Conservation (phyloP, 2,329 filamentous ascomycete genomes). For the Lachnellula occidentalis region DNA sequence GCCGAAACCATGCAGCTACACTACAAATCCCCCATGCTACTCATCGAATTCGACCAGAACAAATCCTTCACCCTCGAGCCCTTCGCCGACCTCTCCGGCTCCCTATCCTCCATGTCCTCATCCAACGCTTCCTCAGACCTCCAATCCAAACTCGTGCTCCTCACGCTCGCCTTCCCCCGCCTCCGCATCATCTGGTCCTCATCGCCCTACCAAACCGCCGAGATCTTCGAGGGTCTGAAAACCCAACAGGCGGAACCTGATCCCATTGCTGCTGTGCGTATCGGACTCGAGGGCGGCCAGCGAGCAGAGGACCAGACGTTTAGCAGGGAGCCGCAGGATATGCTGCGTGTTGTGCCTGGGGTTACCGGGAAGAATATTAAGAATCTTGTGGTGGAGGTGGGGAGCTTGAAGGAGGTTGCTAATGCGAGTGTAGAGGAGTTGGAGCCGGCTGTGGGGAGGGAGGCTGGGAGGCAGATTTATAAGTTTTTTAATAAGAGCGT, state of each 20-base stretch:
- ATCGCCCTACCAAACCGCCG: constrained; percentile 90
- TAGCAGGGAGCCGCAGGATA: constrained; percentile 82
- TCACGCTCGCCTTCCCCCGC: constrained; percentile 86
- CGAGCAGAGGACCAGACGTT: constrained; percentile 65
- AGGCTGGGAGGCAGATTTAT: constrained; percentile 69
- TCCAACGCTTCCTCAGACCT: constrained; percentile 64
- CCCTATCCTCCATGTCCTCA: constrained; percentile 56
- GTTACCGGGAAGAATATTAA: constrained; percentile 74
- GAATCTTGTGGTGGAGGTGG: constrained; percentile 64
- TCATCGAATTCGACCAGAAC: constrained; percentile 97
- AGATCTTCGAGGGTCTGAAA: constrained; percentile 94
- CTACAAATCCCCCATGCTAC: constrained; percentile 82
- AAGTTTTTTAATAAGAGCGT: constrained; percentile 65
- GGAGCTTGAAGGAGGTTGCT: constrained; percentile 74
- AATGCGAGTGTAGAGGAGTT: constrained; percentile 78
- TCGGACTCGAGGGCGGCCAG: constrained; percentile 65
- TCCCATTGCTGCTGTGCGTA: constrained; percentile 76
- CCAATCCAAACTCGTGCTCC: constrained; percentile 84
- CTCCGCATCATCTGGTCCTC: constrained; percentile 91
- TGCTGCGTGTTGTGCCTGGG: constrained; percentile 80
- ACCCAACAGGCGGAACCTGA: constrained; percentile 86
- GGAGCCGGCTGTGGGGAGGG: constrained; percentile 67
- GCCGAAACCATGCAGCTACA: constrained; percentile 91
- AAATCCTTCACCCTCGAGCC: constrained; percentile 94
- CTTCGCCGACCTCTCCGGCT: constrained; percentile 61